Evolutionary conservation across 2,329 filamentous ascomycete species (phyloP).

Genomic region (Aaosphaeria arxii): DNA sequence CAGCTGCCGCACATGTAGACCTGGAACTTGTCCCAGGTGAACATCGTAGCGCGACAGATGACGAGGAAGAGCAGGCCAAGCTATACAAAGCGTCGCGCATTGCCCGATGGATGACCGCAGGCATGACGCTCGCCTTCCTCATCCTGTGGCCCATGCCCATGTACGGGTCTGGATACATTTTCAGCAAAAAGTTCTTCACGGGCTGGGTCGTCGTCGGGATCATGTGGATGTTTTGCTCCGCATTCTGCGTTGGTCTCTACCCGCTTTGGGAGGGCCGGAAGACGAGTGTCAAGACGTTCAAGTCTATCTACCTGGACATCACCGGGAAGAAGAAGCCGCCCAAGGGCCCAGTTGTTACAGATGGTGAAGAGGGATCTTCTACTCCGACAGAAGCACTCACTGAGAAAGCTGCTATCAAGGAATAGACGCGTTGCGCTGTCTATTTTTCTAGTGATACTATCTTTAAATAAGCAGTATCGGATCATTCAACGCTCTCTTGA

Average conservation of each 20-base stretch:
- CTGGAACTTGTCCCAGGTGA: conserved; percentile 62
- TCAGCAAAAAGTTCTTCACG: conserved; percentile 77
- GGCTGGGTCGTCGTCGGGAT: conserved; percentile 69
- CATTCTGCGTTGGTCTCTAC: conserved; percentile 73
- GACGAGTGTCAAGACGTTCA: conserved; percentile 62
- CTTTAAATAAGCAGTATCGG: too few relatives aligned
- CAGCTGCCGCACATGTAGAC: conserved; percentile 61
- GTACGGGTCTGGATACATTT: conserved; percentile 80
- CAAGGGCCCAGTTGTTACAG: conserved; percentile 8
- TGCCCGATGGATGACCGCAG: conserved; percentile 56
- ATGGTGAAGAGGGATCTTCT: conserved; percentile 15
- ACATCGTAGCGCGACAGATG: conserved; percentile 34
- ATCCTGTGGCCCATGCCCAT: conserved; percentile 91
- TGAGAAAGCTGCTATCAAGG: conserved; percentile 17
- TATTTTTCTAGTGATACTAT: too few relatives aligned
- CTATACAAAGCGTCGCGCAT: conserved; percentile 47
- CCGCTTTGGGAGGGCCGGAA: conserved; percentile 75
- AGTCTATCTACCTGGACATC: conserved; percentile 61
- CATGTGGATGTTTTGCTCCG: conserved; percentile 73
- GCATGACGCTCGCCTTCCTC: conserved; percentile 68
- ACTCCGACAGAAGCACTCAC: conserved; percentile 16
- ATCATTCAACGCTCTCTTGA: too few relatives aligned
- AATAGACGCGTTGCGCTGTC: conserved; percentile 2
- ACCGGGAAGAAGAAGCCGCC: conserved; percentile 31
- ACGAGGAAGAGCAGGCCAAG: conserved; percentile 41